Base-by-base conservation (phyloP, 2,329 filamentous ascomycete genomes). In the Pseudopithomyces maydicus region DNA sequence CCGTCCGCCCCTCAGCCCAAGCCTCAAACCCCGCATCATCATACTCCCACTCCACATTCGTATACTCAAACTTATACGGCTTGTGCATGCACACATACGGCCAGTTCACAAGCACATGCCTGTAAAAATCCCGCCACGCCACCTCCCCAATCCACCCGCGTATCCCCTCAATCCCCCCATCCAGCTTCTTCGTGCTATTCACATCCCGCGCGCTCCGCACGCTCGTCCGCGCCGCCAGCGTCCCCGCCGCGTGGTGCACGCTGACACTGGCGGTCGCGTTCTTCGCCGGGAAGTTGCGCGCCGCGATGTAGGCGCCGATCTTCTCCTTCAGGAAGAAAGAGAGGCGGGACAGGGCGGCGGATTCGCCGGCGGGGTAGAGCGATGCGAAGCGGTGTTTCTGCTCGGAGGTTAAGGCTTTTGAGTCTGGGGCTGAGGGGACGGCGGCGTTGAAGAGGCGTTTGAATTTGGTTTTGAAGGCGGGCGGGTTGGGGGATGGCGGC, bases 21-120 rank as follows among this genome's bases (percentile, higher is more conserved):
- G 87, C 86, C 1, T 81, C 66, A 77, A 97, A 95, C 71, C 80
- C 54, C 58, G 65, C 49, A 74, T 70, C 33, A 68, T 75, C 57
- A 76, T 79, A 66, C 50, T 92, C 90, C 92, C 92, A 97, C 48
- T 84, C 77, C 46, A 97, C 88, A 65, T 93, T 88, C 43, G 90
- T 87, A 75, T 92, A 95, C 67, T 93, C 90, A 35, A 89, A 90
- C 69, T 97, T 96, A 81, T 90, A 90, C 1, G 88, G 87, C 64
- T 90, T 90, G 74, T 86, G 86, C 88, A 91, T 90, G 70, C 86
- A 91, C 6, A 92, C 81, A 66, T 92, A 93, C 0, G 93, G 93
- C 91, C 91, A 96, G 58, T 93, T 80, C 0, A 88, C 90, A 5
- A 97, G 78, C 2, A 97, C 90, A 71, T 83, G 81, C 1, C 80